Evolutionary conservation across 345 rosid genomes (phyloP).

Genomic region (Linum tenue): DNA sequence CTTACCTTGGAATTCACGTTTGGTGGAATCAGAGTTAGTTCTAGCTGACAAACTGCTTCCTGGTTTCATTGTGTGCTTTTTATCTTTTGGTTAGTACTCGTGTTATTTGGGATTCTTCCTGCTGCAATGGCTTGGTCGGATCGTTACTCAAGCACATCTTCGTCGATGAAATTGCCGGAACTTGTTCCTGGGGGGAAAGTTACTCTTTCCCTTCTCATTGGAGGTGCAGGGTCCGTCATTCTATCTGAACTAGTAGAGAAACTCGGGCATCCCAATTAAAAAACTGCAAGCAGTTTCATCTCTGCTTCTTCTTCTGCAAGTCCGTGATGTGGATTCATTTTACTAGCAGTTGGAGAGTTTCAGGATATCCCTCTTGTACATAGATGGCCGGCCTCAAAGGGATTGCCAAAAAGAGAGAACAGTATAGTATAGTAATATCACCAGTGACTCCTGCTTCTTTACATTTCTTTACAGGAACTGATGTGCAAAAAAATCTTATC

Average conservation of each 20-base stretch:
- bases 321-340: too few relatives aligned
- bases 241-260: slow-evolving; percentile 45
- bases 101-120: slow-evolving; percentile 75
- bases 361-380: neutral
- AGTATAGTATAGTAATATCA: too few relatives aligned
- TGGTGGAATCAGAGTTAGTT: too few relatives aligned
- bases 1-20: too few relatives aligned
- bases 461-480: too few relatives aligned
- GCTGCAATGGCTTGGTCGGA: slow-evolving; percentile 98
- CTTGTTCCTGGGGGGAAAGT: slow-evolving; percentile 72
- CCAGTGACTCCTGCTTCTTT: too few relatives aligned
- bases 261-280: slow-evolving; percentile 14
- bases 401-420: too few relatives aligned
- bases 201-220: slow-evolving; percentile 49
- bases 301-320: too few relatives aligned
- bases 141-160: slow-evolving; percentile 40
- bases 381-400: neutral
- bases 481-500: neutral
- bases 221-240: slow-evolving; percentile 53
- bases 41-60: neutral
- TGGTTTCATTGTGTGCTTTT: neutral
- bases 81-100: slow-evolving; percentile 38
- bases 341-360: neutral
- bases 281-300: neutral
- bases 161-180: slow-evolving; percentile 24